Evolutionary conservation across 192 early-diverging fungal species (phyloP), one percentile per base, ranked within the genome.

Genomic region (Backusella tarrabulga): DNA sequence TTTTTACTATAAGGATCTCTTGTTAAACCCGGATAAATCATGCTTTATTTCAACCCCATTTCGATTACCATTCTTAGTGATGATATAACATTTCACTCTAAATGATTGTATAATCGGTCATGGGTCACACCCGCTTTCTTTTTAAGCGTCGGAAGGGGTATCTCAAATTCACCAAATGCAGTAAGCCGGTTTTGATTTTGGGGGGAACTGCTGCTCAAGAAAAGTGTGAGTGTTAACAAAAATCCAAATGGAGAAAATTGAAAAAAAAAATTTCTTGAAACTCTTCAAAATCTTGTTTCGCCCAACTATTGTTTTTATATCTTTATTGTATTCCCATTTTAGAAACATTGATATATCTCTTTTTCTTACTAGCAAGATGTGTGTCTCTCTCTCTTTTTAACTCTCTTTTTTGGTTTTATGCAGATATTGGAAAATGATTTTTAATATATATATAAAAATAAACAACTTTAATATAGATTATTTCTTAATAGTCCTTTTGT

Each of bases 21-120:
- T 26, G 19, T 56, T 21, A 8, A 63, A 26, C 21, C 56, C 56
- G 56, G 56, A 63, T 63, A 63, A 63, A 63, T 63, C 56, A 63
- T 63, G 23, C 56, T 63, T 63, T 63, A 63, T 63, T 63, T 63
- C 29, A 63, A 29, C 56, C 26, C 56, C 56, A 63, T 63, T 63
- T 29, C 23, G 26, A 23, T 63, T 63, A 63, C 56, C 56, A 63
- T 63, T 63, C 56, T 63, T 63, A 63, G 56, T 63, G 56, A 63
- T 63, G 56, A 63, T 63, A 63, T 29, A 63, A 63, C 46, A 50
- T 50, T 50, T 50, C 46, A 50, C 56, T 63, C 56, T 2, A 29
- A 26, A 14, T 63, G 56, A 63, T 63, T 63, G 56, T 63, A 63
- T 63, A 63, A 63, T 23, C 56, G 23, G 56, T 63, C 56, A 63